These are phyloP conservation scores for Graphilbum sp. DNA, from an alignment of 2,329 filamentous ascomycete genomes.

Conservation along the genomic window DNA sequence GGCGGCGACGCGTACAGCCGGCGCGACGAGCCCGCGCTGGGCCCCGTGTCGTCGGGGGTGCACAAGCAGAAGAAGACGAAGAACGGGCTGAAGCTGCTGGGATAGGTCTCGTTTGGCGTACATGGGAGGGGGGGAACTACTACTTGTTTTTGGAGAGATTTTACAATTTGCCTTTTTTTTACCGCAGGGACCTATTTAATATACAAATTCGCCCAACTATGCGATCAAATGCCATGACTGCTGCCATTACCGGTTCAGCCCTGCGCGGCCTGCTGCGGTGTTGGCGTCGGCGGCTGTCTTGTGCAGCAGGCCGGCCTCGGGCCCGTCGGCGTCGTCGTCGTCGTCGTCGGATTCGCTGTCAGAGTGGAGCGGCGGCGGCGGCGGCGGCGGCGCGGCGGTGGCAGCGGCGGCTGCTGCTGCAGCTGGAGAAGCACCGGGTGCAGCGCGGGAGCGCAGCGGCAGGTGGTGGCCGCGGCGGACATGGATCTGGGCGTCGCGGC, in stretches of 20 bases:
- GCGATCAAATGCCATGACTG: no score
- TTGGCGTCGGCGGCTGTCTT: constrained; percentile 13
- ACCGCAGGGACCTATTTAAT: neutral
- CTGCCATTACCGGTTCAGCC: no score
- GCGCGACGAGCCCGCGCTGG: constrained; percentile 29
- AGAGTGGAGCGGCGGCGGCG: neutral
- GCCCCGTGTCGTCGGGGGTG: constrained; percentile 35
- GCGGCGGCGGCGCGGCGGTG: neutral
- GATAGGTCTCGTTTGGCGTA: constrained; percentile 20
- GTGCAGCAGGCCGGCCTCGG: constrained; percentile 26
- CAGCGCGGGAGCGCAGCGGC: no score
- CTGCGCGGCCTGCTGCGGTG: no score
- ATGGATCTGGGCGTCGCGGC: constrained; percentile 47
- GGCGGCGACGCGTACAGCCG: constrained; percentile 15
- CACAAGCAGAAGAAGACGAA: constrained; percentile 52
- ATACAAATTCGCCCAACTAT: neutral
- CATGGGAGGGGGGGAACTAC: no score
- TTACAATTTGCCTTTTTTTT: neutral
- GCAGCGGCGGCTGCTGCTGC: neutral
- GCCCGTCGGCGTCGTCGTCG: constrained; percentile 18
- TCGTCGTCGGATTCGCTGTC: constrained; percentile 7
- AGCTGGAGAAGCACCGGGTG: no score
- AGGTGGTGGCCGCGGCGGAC: constrained; percentile 26
- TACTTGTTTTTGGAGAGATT: no score
- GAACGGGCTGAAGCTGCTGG: constrained; percentile 44